A percentile compares a stretch with the other conserved stretches of the same genome.
phyloP scores from a whole-genome alignment of 1,284 basidiomycete genomes.

The Naganishia sp. region DNA sequence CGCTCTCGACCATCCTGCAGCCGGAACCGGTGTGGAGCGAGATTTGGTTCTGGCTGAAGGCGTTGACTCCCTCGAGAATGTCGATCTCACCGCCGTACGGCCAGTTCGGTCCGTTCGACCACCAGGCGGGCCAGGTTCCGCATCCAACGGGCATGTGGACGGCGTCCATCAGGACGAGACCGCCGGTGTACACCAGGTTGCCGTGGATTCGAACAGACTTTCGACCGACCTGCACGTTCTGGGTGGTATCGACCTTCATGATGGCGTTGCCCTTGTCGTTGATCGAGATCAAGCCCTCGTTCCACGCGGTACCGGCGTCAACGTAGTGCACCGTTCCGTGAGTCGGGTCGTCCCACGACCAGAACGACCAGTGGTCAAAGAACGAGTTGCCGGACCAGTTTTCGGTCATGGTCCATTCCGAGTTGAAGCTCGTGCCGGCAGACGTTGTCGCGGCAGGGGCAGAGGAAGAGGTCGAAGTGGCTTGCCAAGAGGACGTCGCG shows the following conservation, averaged over 20 bases:
- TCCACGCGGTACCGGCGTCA: constrained; percentile 42
- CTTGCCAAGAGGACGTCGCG: constrained; percentile 27
- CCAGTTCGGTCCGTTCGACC: constrained; percentile 58
- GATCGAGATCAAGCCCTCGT: constrained; percentile 56
- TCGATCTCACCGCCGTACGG: constrained; percentile 60
- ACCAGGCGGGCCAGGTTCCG: constrained; percentile 66
- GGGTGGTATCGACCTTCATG: constrained; percentile 80
- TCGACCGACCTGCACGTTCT: constrained; percentile 64
- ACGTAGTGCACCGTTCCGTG: constrained; percentile 62
- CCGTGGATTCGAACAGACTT: constrained; percentile 76
- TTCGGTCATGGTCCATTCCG: constrained; percentile 44
- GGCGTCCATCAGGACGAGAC: constrained; percentile 75
- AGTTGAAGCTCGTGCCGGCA: constrained; percentile 31
- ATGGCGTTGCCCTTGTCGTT: constrained; percentile 71
- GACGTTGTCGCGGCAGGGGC: constrained; percentile 29
- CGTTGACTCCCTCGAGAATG: constrained; percentile 58
- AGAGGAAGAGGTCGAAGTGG: constrained; percentile 31
- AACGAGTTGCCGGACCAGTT: constrained; percentile 57
- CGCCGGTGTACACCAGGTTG: constrained; percentile 62
- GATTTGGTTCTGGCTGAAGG: constrained; percentile 53
- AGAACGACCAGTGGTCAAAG: constrained; percentile 80
- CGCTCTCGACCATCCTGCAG: constrained; percentile 60
- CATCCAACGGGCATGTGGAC: constrained; percentile 90
- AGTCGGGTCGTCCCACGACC: constrained; percentile 71
- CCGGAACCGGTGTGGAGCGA: constrained; percentile 54